Base-by-base conservation (phyloP, 805 yeast genomes). In the Wickerhamomyces tratensis region DNA sequence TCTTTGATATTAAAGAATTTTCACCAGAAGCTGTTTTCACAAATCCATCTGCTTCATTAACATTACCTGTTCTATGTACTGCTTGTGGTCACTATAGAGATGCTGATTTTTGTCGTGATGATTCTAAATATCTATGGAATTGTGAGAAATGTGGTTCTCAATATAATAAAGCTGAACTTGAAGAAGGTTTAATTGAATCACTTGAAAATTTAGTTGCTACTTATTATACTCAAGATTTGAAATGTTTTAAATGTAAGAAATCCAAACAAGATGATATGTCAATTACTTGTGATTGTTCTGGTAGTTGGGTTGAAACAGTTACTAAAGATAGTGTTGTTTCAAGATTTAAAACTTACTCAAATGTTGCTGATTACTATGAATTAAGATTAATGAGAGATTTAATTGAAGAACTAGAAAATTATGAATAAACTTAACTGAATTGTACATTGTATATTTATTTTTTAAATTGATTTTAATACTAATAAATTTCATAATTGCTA, bases 1-100 rank as follows among this genome's bases (percentile, higher is more conserved):
- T 84, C 6, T 76, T 94, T 50, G 95, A 88, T 30, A 73, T 89
- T 35, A 78, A 82, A 46, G 98, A 93, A 57, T 93, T 93, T 62
- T 79, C 86, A 48, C 73, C 73, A 5, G 86, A 79, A 44, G 86
- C 91, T 1, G 67, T 67, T 14, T 89, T 88, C 61, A 62, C 59
- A 36, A 78, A 87, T 55, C 96, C 96, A 13, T 75, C 93, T 40
- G 68, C 85, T 0, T 73, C 85, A 1, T 67, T 93, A 46, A 64
- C 70, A 33, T 60, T 93, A 5, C 74, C 81, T 2, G 72, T 88
- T 6, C 67, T 83, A 6, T 93, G 99, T 64, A 82, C 77, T 46
- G 73, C 80, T 51, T 93, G 99, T 64, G 82, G 79, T 46, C 73
- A 68, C 51, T 74, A 80, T 34, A 67, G 79, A 29, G 95, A 86